Conservation (phyloP, 768 basidiomycete genomes). For the Asterophora parasitica region DNA sequence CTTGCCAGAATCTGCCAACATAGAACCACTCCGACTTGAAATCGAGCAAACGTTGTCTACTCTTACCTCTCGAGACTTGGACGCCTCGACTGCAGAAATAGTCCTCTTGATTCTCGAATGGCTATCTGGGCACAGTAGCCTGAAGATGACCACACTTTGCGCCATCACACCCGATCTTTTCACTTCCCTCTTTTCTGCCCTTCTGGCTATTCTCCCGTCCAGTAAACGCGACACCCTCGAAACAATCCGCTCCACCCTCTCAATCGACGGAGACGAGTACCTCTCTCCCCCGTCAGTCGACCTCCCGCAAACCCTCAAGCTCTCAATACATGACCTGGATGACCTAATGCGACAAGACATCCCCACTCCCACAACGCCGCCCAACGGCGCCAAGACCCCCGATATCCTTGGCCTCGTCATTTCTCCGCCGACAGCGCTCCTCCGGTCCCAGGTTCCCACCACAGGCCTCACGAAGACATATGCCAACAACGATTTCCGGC, state of each 20-base stretch:
- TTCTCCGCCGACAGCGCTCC: slow-evolving; percentile 58
- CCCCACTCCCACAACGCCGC: slow-evolving; percentile 42
- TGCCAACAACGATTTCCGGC: slow-evolving; percentile 74
- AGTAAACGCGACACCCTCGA: slow-evolving; percentile 20
- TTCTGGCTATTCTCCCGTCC: slow-evolving; percentile 22
- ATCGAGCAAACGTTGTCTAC: slow-evolving; percentile 29
- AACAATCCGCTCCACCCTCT: slow-evolving; percentile 25
- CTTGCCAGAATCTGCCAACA: slow-evolving; percentile 20
- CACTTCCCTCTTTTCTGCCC: slow-evolving; percentile 38
- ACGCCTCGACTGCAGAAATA: slow-evolving; percentile 32
- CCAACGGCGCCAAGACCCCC: slow-evolving; percentile 36
- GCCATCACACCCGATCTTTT: slow-evolving; percentile 46
- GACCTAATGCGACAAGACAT: slow-evolving; percentile 36
- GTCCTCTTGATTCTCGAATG: slow-evolving; percentile 49
- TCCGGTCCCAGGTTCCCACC: slow-evolving; percentile 57
- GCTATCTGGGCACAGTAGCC: slow-evolving; percentile 42
- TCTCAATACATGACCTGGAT: slow-evolving; percentile 46
- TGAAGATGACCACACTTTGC: slow-evolving; percentile 41
- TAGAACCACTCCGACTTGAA: slow-evolving; percentile 28
- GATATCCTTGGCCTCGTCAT: slow-evolving; percentile 53
- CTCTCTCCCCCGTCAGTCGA: slow-evolving; percentile 27
- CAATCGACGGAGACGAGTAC: slow-evolving; percentile 37
- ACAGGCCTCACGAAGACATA: slow-evolving; percentile 81
- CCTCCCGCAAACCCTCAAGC: slow-evolving; percentile 34
- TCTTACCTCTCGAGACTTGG: slow-evolving; percentile 27